Evolutionary conservation across 2,329 filamentous ascomycete genomes (phyloP).

Genomic region (Colletotrichum simmondsii): DNA sequence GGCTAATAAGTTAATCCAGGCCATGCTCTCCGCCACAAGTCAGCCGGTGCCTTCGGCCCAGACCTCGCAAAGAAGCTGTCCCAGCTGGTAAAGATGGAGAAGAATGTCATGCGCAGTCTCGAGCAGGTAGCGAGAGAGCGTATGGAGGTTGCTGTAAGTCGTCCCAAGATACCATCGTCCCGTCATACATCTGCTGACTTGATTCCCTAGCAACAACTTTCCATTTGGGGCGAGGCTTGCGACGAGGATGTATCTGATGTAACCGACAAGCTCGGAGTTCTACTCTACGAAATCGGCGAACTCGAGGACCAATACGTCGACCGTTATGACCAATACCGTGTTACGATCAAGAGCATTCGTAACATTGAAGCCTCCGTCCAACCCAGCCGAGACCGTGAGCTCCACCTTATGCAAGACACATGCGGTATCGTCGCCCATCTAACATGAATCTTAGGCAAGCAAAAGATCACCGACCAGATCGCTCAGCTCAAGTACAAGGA

Average conservation of each 20-base stretch:
- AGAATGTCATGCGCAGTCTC: slow-evolving; percentile 99
- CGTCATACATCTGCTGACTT: slow-evolving; percentile 4
- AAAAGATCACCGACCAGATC: slow-evolving; percentile 99
- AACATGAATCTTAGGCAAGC: slow-evolving; percentile 75
- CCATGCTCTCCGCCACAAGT: slow-evolving; percentile 77
- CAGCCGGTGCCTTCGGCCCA: slow-evolving; percentile 80
- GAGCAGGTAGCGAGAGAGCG: slow-evolving; percentile 94
- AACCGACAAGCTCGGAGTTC: slow-evolving; percentile 96
- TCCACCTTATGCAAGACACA: neutral
- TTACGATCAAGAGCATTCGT: slow-evolving; percentile 99
- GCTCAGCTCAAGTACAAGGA: slow-evolving; percentile 99
- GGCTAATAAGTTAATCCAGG: slow-evolving; percentile 50
- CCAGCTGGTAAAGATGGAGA: slow-evolving; percentile 99
- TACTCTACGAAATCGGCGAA: slow-evolving; percentile 98
- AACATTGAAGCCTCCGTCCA: slow-evolving; percentile 99
- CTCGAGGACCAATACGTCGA: slow-evolving; percentile 98
- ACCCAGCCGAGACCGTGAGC: slow-evolving; percentile 93
- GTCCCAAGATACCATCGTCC: neutral
- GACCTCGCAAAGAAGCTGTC: slow-evolving; percentile 98
- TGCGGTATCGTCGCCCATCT: neutral
- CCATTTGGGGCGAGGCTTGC: slow-evolving; percentile 93
- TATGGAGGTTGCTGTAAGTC: slow-evolving; percentile 95
- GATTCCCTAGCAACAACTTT: slow-evolving; percentile 87
- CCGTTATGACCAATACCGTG: slow-evolving; percentile 98
- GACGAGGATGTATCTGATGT: slow-evolving; percentile 99